Conservation (phyloP, 106 monocot genomes). For the Ottelia alismoides region DNA sequence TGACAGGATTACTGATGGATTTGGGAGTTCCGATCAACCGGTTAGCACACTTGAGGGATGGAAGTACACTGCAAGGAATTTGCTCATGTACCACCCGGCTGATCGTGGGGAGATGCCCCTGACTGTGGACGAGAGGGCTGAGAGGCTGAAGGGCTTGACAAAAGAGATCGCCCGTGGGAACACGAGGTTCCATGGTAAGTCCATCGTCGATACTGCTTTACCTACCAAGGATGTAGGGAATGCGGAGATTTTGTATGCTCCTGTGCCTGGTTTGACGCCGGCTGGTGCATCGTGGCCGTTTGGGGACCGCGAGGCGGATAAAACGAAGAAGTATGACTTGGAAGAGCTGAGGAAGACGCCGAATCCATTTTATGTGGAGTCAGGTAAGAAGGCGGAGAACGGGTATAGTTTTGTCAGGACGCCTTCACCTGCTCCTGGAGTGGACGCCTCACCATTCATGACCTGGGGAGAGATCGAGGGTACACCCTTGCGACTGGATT, state of each 20-base stretch:
- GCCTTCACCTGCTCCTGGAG: conserved; percentile 82
- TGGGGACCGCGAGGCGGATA: conserved; percentile 55
- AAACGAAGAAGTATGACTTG: conserved; percentile 61
- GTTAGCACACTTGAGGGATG: conserved; percentile 51
- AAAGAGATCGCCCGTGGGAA: conserved; percentile 66
- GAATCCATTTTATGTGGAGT: conserved; percentile 64
- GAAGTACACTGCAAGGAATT: conserved; percentile 87
- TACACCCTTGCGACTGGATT: conserved; percentile 77
- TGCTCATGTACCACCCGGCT: conserved; percentile 70
- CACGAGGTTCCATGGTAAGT: conserved; percentile 59
- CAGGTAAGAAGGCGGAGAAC: conserved; percentile 54
- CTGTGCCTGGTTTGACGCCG: conserved; percentile 62
- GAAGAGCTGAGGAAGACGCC: conserved; percentile 91
- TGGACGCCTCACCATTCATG: conserved; percentile 84
- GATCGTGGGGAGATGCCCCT: conserved; percentile 50
- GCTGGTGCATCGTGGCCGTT: conserved; percentile 72
- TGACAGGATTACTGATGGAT: conserved; percentile 85
- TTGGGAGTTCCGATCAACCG: conserved; percentile 80
- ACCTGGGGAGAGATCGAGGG: conserved; percentile 99
- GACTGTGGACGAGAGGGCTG: conserved; percentile 57
- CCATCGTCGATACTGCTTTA: conserved; percentile 15
- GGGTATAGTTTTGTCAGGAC: conserved; percentile 90
- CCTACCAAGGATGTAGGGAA: conserved; percentile 36
- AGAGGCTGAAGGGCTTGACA: conserved; percentile 56
- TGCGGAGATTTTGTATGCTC: conserved; percentile 40